These are phyloP conservation scores for Wallemia hederae DNA, from an alignment of 1,284 basidiomycete genomes.

Conservation along the genomic window DNA sequence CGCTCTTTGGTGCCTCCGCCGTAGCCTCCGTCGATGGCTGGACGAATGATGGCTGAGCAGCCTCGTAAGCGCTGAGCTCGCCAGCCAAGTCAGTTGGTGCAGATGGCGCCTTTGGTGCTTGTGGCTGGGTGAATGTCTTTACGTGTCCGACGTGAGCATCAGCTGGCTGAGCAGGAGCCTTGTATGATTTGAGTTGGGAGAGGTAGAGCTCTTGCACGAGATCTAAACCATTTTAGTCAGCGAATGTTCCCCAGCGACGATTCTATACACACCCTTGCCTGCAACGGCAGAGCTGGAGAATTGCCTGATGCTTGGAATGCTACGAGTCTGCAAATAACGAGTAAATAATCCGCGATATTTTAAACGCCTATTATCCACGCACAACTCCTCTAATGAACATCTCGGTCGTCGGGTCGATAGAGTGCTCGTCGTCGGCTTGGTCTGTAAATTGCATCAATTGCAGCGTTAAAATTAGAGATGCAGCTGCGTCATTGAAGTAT, in stretches of 20 bases:
- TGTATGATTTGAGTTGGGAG: conserved; percentile 69
- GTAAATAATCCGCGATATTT: neutral
- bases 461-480: too few relatives aligned
- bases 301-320: neutral
- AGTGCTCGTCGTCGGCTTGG: too few relatives aligned
- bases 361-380: too few relatives aligned
- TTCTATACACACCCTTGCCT: neutral
- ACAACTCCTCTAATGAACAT: neutral
- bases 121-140: conserved; percentile 37
- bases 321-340: neutral
- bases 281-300: neutral
- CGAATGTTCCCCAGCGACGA: too few relatives aligned
- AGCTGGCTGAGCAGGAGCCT: conserved; percentile 22
- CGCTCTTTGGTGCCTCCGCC: conserved; percentile 10
- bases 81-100: conserved; percentile 47
- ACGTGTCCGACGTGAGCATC: conserved; percentile 57
- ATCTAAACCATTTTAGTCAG: conserved; percentile 27
- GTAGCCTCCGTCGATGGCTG: conserved; percentile 15
- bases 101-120: conserved; percentile 33
- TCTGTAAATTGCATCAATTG: too few relatives aligned
- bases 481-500: too few relatives aligned
- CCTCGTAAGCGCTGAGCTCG: conserved; percentile 54
- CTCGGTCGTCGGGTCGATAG: too few relatives aligned
- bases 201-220: conserved; percentile 76
- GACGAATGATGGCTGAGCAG: conserved; percentile 32